Base-by-base conservation (phyloP, 1,284 basidiomycete genomes). In the Trichosporon ovoides region DNA sequence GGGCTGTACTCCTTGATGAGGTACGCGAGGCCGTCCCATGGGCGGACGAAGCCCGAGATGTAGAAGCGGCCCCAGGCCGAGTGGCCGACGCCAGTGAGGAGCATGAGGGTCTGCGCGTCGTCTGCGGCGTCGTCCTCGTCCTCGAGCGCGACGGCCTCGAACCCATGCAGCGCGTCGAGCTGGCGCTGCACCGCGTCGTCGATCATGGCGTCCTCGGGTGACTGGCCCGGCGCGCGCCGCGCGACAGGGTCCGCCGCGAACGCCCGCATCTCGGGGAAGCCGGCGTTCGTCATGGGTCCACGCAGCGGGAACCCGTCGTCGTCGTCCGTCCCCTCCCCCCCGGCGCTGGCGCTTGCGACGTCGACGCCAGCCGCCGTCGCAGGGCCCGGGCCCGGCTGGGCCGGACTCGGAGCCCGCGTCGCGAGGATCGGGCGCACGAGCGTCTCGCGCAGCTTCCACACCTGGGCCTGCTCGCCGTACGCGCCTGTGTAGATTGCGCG, bases 401-500 rank as follows among this genome's bases (percentile, higher is more conserved):
- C 34, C 24, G 24, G 43, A 2, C 12, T 28, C 2, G 52, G 52
- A 1, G 33, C 53, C 19, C 38, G 19, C 7, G 55, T 57, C 3
- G 50, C 55, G 6, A 33, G 49, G 3, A 31, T 66, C 11, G 63
- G 66, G 37, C 75, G 63, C 3, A 82, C 79, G 38, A 78, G 72
- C 33, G 74, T 78, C 63, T 83, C 82, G 37, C 69, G 72, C 36
- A 83, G 64, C 53, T 79, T 78, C 81, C 81, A 83, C 14, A 83
- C 80, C 64, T 83, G 81, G 13, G 80, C 79, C 62, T 83, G 81
- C 63, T 81, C 79, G 3, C 80, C 81, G 61, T 79, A 81, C 12
- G 78, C 75, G 0, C 81, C 81, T 49, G 80, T 77, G 63, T 81
- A 81, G 24, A 81, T 66, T 19, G 78, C 76, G 16, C 73, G 58